phyloP scores from a whole-genome alignment of 164 flowering plant species.

The Kingdonia uniflora region DNA sequence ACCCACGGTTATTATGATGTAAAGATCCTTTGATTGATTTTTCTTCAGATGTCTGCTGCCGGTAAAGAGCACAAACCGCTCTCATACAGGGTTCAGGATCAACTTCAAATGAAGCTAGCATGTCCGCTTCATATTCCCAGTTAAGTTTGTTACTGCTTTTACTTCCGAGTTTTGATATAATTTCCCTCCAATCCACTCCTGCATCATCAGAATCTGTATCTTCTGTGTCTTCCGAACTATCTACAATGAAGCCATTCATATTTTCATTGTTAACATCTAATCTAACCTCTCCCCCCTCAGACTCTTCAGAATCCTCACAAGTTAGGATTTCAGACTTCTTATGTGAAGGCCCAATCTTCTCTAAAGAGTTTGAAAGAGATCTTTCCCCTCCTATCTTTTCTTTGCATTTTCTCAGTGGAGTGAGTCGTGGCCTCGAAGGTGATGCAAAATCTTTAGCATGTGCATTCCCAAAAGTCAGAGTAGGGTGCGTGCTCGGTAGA shows the following conservation, averaged over 20 bases:
- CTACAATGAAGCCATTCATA: constrained; percentile 36
- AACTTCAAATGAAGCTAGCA: constrained; percentile 61
- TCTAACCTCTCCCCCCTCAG: constrained; percentile 22
- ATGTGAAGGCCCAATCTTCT: constrained; percentile 5
- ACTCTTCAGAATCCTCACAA: constrained; percentile 14
- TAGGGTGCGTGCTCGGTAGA: constrained; percentile 8
- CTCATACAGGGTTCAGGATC: constrained; percentile 61
- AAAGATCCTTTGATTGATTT: constrained; percentile 20
- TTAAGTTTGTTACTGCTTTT: constrained; percentile 18
- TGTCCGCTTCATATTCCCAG: constrained; percentile 62
- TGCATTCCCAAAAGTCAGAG: constrained; percentile 8
- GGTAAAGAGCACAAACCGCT: constrained; percentile 74
- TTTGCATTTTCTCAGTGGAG: constrained; percentile 17
- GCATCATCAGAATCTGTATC: constrained; percentile 18
- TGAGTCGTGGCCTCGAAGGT: constrained; percentile 22
- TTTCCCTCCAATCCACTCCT: constrained; percentile 19
- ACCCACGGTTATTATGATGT: constrained; percentile 33
- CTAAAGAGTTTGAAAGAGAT: constrained; percentile 2
- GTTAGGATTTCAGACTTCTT: constrained; percentile 7
- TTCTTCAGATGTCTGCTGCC: constrained; percentile 52
- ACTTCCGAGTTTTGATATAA: constrained; percentile 28
- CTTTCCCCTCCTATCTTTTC: constrained; percentile 7
- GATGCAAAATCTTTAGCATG: constrained; percentile 5
- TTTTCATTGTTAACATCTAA: constrained; percentile 33
- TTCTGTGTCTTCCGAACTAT: not conserved